A percentile compares a stretch with the other conserved stretches of the same genome.
Conservation (phyloP, 768 basidiomycete genomes). For the Phylloporus arenicola region DNA sequence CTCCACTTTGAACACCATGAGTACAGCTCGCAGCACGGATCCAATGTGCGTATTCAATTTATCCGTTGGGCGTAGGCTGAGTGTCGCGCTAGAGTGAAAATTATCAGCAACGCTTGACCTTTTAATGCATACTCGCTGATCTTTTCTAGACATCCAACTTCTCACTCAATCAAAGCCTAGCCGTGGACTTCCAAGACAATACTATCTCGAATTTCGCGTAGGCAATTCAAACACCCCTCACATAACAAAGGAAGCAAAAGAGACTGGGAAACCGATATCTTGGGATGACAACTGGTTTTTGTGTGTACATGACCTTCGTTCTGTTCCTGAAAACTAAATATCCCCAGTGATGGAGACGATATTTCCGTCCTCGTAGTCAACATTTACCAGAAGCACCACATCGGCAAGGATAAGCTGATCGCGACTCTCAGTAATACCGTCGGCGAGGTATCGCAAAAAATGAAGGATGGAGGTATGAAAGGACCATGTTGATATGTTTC, state of each 20-base stretch:
- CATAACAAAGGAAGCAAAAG: neutral
- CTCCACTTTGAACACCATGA: no score
- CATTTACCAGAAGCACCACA: neutral
- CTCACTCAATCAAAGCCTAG: neutral
- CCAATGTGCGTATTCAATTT: neutral
- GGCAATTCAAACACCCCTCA: neutral
- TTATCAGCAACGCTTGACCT: neutral
- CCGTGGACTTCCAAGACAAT: neutral
- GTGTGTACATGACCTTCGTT: neutral
- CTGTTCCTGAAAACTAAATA: neutral
- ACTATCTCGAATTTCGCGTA: neutral
- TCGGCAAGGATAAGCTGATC: neutral
- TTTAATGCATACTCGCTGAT: neutral
- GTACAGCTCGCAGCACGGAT: neutral
- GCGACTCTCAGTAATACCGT: neutral
- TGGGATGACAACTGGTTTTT: neutral
- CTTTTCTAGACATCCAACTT: constrained; percentile 1
- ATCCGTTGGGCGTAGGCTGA: neutral
- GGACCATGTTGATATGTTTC: neutral
- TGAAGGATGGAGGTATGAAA: neutral
- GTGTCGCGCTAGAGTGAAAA: neutral
- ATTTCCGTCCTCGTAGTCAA: neutral
- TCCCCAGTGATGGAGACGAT: neutral
- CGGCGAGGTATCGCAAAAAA: neutral
- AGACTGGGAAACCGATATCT: neutral